Evolutionary conservation across 805 yeast species (phyloP).

Genomic region (Yarrowia bubula): DNA sequence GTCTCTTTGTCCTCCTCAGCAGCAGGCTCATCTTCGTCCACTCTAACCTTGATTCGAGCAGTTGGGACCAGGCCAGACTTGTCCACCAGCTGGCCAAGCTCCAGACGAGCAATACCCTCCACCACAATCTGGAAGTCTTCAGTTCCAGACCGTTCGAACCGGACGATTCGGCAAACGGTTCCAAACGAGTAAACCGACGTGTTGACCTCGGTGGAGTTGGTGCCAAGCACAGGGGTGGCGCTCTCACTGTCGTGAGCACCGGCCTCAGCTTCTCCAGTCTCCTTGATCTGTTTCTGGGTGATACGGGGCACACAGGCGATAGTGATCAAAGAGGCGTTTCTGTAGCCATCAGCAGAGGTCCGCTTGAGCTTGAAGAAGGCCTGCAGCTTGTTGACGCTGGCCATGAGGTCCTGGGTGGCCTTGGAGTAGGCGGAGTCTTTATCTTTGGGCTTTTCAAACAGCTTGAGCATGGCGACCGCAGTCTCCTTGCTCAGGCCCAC

Average conservation of each 20-base stretch:
- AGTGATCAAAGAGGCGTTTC: constrained; percentile 22
- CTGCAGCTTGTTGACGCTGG: constrained; percentile 4
- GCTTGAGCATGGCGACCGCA: constrained; percentile 21
- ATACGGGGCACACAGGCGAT: constrained; percentile 27
- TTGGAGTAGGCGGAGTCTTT: constrained; percentile 14
- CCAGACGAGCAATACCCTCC: constrained; percentile 33
- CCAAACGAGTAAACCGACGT: constrained; percentile 28
- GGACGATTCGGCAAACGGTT: constrained; percentile 31
- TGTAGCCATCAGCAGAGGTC: constrained; percentile 27
- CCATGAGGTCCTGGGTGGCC: constrained; percentile 20
- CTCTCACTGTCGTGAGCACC: neutral
- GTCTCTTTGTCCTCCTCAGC: neutral
- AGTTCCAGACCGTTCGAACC: constrained; percentile 31
- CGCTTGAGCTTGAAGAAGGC: constrained; percentile 7
- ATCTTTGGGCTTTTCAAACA: constrained; percentile 25
- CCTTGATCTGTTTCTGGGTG: constrained; percentile 15
- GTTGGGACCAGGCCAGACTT: constrained; percentile 18
- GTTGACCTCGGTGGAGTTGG: constrained; percentile 23
- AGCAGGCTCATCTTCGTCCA: constrained; percentile 15
- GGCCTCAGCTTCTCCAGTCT: neutral
- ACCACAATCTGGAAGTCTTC: constrained; percentile 30
- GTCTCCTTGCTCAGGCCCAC: constrained; percentile 12
- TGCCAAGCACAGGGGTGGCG: constrained; percentile 8
- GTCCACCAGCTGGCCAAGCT: constrained; percentile 25
- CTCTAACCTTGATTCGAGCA: neutral